Conservation (phyloP, 345 rosid genomes). For the Salix brachista region DNA sequence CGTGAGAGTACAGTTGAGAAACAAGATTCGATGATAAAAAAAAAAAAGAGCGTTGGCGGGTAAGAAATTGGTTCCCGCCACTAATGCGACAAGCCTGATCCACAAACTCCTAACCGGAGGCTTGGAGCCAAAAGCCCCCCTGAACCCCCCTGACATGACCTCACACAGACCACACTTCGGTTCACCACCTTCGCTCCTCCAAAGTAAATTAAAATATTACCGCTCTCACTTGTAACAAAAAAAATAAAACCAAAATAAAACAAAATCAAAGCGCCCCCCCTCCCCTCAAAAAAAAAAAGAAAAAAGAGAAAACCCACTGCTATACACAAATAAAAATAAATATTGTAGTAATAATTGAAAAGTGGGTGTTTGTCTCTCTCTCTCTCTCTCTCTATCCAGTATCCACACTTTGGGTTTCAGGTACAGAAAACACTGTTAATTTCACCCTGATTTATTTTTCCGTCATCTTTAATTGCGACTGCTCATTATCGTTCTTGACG, state of each 20-base stretch:
- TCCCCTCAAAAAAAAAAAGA: too few species aligned
- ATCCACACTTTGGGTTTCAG: background rate
- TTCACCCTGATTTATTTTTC: background rate
- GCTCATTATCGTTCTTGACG: background rate
- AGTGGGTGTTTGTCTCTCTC: background rate
- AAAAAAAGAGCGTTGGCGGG: background rate
- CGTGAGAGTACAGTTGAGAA: too few species aligned
- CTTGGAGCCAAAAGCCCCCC: background rate
- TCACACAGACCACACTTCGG: background rate
- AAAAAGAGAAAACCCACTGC: background rate
- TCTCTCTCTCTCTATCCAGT: too few species aligned
- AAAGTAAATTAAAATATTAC: background rate
- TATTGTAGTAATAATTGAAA: background rate
- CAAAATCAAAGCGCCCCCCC: too few species aligned
- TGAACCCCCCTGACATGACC: background rate
- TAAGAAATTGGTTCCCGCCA: background rate
- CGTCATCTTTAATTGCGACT: background rate
- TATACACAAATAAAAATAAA: background rate
- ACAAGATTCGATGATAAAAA: background rate
- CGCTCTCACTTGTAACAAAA: background rate
- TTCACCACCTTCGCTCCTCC: background rate
- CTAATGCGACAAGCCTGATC: background rate
- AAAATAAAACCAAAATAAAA: too few species aligned
- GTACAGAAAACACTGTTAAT: background rate
- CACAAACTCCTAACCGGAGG: background rate